A percentile compares a stretch with the other conserved stretches of the same genome.
Evolutionary conservation across 2,329 filamentous ascomycete genomes (phyloP).

Genomic region (Talaromyces verruculosus): DNA sequence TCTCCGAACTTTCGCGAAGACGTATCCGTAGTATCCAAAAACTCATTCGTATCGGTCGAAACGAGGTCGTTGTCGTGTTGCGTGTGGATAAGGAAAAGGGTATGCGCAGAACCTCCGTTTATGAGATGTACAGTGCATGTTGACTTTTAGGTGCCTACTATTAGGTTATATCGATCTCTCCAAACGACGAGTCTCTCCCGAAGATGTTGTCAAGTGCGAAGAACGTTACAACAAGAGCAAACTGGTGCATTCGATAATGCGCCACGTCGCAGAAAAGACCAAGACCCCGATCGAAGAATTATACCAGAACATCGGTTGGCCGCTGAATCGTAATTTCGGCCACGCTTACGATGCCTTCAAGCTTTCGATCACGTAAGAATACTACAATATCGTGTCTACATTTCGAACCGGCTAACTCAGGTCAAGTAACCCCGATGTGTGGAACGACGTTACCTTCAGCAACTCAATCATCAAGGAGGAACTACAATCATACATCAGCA

Average conservation of each 20-base stretch:
- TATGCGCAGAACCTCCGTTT: slow-evolving; percentile 32
- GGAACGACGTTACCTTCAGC: slow-evolving; percentile 88
- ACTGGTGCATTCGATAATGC: slow-evolving; percentile 98
- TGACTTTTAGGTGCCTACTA: slow-evolving; percentile 16
- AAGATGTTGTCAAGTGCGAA: slow-evolving; percentile 97
- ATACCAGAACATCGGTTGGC: slow-evolving; percentile 95
- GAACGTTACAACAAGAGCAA: slow-evolving; percentile 99
- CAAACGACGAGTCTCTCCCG: slow-evolving; percentile 94
- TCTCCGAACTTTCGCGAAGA: slow-evolving; percentile 94
- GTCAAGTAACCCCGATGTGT: slow-evolving; percentile 83
- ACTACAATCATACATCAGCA: slow-evolving; percentile 91
- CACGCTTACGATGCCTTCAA: slow-evolving; percentile 98
- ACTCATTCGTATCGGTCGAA: slow-evolving; percentile 94
- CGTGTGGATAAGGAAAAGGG: slow-evolving; percentile 99
- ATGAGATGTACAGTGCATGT: background rate
- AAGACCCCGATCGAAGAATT: slow-evolving; percentile 89
- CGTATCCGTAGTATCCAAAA: slow-evolving; percentile 99
- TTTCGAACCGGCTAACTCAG: slow-evolving; percentile 13
- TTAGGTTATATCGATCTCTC: slow-evolving; percentile 94
- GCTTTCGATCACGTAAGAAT: slow-evolving; percentile 85
- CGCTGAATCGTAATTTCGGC: slow-evolving; percentile 94
- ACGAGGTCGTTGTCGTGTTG: slow-evolving; percentile 97
- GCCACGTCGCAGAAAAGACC: slow-evolving; percentile 97
- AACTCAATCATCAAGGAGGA: slow-evolving; percentile 83
- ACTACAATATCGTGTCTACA: background rate